Percentiles rank a stretch among this genome's conserved stretches.
These are phyloP conservation scores for Evansstolkia leycettana DNA, from an alignment of 495 filamentous ascomycete genomes.

Conservation along the genomic window DNA sequence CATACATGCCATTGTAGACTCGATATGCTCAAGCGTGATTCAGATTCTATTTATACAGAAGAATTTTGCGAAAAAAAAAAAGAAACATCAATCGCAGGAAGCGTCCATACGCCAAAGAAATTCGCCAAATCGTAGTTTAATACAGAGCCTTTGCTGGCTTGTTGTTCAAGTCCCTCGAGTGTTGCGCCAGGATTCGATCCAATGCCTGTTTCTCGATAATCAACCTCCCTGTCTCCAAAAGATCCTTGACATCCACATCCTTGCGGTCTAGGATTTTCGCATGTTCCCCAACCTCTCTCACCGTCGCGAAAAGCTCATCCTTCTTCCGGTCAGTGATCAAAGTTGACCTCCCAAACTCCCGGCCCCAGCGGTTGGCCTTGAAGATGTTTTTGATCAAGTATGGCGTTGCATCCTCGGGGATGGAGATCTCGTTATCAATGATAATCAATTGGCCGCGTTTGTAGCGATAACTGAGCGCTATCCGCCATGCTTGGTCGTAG, in stretches of 20 bases:
- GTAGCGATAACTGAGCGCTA: constrained; percentile 84
- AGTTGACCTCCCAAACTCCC: constrained; percentile 55
- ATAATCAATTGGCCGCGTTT: constrained; percentile 74
- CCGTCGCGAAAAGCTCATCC: constrained; percentile 26
- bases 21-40: neutral
- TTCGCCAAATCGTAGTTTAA: constrained; percentile 5
- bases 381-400: constrained; percentile 55
- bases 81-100: constrained; percentile 4
- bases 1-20: neutral
- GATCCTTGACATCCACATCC: constrained; percentile 89
- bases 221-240: constrained; percentile 71
- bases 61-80: constrained; percentile 8
- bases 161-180: constrained; percentile 58
- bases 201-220: constrained; percentile 79
- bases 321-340: constrained; percentile 50
- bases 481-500: constrained; percentile 94
- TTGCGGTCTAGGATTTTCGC: constrained; percentile 52
- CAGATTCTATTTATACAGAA: neutral
- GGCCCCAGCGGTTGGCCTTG: constrained; percentile 58
- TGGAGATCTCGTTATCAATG: constrained; percentile 57
- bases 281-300: constrained; percentile 48
- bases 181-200: constrained; percentile 56
- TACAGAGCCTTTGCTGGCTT: constrained; percentile 23
- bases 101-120: constrained; percentile 1
- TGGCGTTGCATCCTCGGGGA: constrained; percentile 38